Conservation (phyloP, 805 yeast species). For the Metschnikowia lunata region DNA sequence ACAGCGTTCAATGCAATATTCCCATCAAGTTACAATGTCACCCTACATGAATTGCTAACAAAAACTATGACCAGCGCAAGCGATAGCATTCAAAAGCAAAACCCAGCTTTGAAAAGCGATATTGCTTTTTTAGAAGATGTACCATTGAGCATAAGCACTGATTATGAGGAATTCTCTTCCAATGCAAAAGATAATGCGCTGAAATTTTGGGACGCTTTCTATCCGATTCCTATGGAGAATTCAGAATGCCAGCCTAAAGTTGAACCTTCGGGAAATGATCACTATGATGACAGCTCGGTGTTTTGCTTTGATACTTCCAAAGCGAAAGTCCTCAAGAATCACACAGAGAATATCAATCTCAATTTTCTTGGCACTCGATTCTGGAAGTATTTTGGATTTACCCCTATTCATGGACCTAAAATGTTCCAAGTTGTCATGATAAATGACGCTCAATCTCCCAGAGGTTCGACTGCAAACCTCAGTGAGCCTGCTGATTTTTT, state of each 20-base stretch:
- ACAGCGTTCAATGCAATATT: slow-evolving; percentile 22
- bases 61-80: neutral
- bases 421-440: slow-evolving; percentile 51
- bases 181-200: no score
- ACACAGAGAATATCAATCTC: slow-evolving; percentile 40
- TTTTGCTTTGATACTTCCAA: slow-evolving; percentile 26
- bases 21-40: slow-evolving; percentile 30
- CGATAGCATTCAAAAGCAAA: neutral
- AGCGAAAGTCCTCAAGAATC: slow-evolving; percentile 31
- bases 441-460: slow-evolving; percentile 20
- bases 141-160: slow-evolving; percentile 5
- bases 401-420: slow-evolving; percentile 49
- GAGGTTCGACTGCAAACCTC: neutral
- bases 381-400: slow-evolving; percentile 57
- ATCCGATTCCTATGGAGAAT: no score
- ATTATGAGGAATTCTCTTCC: no score
- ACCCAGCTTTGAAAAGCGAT: slow-evolving; percentile 17
- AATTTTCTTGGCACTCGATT: slow-evolving; percentile 42
- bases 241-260: no score
- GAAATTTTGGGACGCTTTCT: no score
- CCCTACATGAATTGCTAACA: slow-evolving; percentile 31
- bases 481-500: slow-evolving; percentile 27
- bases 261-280: no score
- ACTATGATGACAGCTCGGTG: slow-evolving; percentile 15
- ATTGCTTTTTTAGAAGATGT: slow-evolving; percentile 32